Base-by-base conservation (phyloP, 768 basidiomycete species). In the Leccinum arenicola region DNA sequence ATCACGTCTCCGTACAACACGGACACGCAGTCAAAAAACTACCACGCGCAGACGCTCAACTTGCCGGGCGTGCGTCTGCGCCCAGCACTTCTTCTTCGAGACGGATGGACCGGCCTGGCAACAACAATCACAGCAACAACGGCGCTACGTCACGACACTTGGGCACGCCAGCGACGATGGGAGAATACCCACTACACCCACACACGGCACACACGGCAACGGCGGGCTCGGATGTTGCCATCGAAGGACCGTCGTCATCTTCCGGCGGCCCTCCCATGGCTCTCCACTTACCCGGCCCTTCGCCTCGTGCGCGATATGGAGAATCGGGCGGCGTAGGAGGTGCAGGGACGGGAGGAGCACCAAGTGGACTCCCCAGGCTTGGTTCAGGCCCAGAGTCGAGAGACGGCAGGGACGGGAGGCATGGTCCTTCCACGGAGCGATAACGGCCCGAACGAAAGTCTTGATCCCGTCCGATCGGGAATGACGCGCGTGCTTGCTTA, bases 31-130 rank as follows among this genome's bases (percentile, higher is more conserved):
- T 71, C 85, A 88, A 88, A 89, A 88, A 88, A 89, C 80, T 86
- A 57, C 80, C 76, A 68, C 83, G 87, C 87, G 87, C 87, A 88
- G 87, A 86, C 82, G 87, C 80, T 79, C 80, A 81, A 66, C 68
- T 67, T 58, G 69, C 86, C 82, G 87, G 86, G 87, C 85, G 84
- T 76, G 82, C 82, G 86, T 86, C 87, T 88, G 87, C 87, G 87
- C 84, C 81, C 64, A 78, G 74, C 70, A 49, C 23, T 23, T 49
- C 48, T 17, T 64, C 67, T 48, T 65, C 73, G 29, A 68, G 72
- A 59, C 62, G 74, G 19, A 62, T 63, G 64, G 72, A 73, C 66
- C 63, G 72, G 61, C 73, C 72, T 66, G 74, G 72, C 64, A 73
- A 61, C 52, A 45, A 45, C 43, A 45, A 19, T 45, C 43, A 45